Base-by-base conservation (phyloP, 2,329 filamentous ascomycete species). In the Venturia asperata region DNA sequence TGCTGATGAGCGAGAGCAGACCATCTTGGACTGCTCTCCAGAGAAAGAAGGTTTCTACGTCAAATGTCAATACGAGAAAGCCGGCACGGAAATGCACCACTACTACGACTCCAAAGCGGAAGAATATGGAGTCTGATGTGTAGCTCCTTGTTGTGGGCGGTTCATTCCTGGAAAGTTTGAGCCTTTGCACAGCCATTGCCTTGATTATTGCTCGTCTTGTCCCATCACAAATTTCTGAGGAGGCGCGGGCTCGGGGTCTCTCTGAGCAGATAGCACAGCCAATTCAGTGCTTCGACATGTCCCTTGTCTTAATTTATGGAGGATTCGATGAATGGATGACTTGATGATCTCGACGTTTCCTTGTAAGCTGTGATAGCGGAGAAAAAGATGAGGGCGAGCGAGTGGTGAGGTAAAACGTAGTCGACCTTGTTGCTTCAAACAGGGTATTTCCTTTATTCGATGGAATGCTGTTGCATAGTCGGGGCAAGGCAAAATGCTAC, bases 21-120 rank as follows among this genome's bases (percentile, higher is more conserved):
- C 63, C 4, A 66, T 66, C n/a, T 49, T 66, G 24, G 65, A 66
- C 63, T 66, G 65, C 49, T 65, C 63, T 0, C 39, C 52, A 45
- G 52, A 62, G 34, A 66, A 66, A 5, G 62, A 65, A 65, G 63
- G 63, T 5, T 66, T 66, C 63, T 66, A 66, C 34, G 63, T 65
- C 7, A 66, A 66, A 41, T 66, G 65, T 56, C 63, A 42, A 19
- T 66, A 65, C 47, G 55, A 65, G 42, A 64, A 66, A 56, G 65
- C 65, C 3, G 65, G 65, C 19, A 47, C 63, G 7, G 65, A 66
- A 45, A 66, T 66, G 65, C 63, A 66, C 37, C 37, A 64, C 45
- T 66, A 65, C 56, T 66, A 65, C 58, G 62, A 65, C 19, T 17
- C 21, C 4, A 63, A 66, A 56, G 65, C 65, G 9, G 37, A 61